Evolutionary conservation across 2,329 filamentous ascomycete species (phyloP), one percentile per base, ranked within the genome.

Genomic region (Trichoderma harzianum): DNA sequence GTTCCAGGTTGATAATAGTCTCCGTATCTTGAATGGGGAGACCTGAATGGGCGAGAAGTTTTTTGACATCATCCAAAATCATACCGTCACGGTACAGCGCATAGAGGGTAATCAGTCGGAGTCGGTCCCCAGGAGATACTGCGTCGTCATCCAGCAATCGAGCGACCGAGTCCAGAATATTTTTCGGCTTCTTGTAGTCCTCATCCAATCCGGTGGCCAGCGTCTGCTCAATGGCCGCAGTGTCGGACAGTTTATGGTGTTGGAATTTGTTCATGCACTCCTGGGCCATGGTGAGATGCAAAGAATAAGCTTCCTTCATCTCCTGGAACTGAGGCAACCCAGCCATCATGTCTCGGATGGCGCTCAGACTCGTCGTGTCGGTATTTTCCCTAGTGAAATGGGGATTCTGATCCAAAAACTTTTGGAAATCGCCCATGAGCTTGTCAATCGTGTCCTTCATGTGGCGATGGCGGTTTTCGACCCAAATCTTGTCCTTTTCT

Each of bases 361-460:
- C 92, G 82, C 95, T 97, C 70, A 99, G 85, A 78, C 89, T 97
- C 53, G 91, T 91, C 36, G 90, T 88, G 71, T 92, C 89, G 74
- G 88, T 88, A 73, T 88, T 85, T 78, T 90, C 87, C 74, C 96
- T 91, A 14, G 93, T 93, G 78, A 98, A 98, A 78, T 98, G 93
- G 16, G 95, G 93, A 79, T 99, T 97, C 73, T 96, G 91, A 57
- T 91, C 90, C 77, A 97, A 88, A 82, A 99, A 99, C 78, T 91
- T 95, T 77, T 94, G 91, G 78, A 99, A 98, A 79, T 98, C 95
- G 71, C 90, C 88, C 86, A 95, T 96, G 73, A 99, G 86, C 81
- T 95, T 97, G 78, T 95, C 93, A 77, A 98, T 95, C 3, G 96
- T 96, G 80, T 98, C 95, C 80, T 97, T 97, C 96, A 99, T 99